Conservation (phyloP, 2,329 filamentous ascomycete genomes). For the Trichoderma breve region DNA sequence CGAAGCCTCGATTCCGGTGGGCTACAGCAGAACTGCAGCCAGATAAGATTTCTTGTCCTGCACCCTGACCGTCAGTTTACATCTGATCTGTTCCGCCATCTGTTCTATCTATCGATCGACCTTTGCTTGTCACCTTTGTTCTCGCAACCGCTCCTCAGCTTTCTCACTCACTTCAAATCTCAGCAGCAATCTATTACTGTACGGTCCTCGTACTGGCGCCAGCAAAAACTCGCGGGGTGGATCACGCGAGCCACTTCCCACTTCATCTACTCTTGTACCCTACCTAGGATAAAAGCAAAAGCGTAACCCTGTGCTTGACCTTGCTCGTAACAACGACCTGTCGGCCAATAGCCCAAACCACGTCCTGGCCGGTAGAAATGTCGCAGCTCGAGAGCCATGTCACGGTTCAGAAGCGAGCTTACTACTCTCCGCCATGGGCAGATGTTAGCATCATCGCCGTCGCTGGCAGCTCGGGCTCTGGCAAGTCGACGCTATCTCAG, state of each 20-base stretch:
- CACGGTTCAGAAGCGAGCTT: conserved; percentile 58
- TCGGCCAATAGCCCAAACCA: background rate
- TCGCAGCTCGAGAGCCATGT: conserved; percentile 41
- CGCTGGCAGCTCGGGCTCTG: conserved; percentile 88
- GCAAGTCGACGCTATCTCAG: conserved; percentile 90
- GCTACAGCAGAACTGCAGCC: conserved; percentile 6
- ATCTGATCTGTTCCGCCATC: background rate
- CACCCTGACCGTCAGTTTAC: conserved; percentile 16
- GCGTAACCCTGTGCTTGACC: conserved; percentile 5
- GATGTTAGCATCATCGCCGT: conserved; percentile 96
- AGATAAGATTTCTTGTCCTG: conserved; percentile 10
- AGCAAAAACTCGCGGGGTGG: conserved; percentile 8
- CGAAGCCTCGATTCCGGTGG: conserved; percentile 4
- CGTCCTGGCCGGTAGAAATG: conserved; percentile 26
- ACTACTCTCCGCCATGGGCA: conserved; percentile 93
- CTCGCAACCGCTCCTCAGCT: background rate
- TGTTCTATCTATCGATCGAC: conserved; percentile 1
- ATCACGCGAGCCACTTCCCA: conserved; percentile 16
- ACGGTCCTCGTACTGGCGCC: background rate
- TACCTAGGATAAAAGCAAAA: conserved; percentile 12
- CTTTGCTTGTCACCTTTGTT: background rate
- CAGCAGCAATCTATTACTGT: background rate
- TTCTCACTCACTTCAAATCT: background rate
- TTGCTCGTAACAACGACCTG: conserved; percentile 9
- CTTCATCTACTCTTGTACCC: conserved; percentile 13